phyloP scores from a whole-genome alignment of 495 filamentous ascomycete species.

The Niebla homalea region DNA sequence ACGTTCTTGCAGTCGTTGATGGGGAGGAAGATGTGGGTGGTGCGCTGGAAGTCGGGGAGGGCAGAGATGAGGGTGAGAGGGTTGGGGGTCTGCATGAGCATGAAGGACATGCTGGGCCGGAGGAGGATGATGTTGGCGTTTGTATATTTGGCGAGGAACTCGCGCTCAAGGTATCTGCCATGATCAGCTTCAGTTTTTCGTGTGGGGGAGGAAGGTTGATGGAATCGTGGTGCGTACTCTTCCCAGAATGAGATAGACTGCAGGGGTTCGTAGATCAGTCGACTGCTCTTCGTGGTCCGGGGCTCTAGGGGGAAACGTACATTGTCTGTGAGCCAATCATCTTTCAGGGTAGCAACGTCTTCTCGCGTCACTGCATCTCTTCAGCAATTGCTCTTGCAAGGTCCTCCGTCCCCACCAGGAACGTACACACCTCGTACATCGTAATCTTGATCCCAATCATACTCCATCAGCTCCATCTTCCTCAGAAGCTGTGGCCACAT shows the following conservation, averaged over 20 bases:
- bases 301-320: slow-evolving; percentile 29
- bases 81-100: slow-evolving; percentile 74
- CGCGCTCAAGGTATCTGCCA: slow-evolving; percentile 73
- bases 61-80: slow-evolving; percentile 57
- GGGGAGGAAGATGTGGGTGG: slow-evolving; percentile 93
- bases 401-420: not conserved
- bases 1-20: slow-evolving; percentile 80
- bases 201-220: not conserved
- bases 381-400: not conserved
- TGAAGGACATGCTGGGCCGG: slow-evolving; percentile 84
- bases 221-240: slow-evolving; percentile 49
- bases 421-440: slow-evolving; percentile 53
- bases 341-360: slow-evolving; percentile 74
- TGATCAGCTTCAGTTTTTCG: too few relatives aligned
- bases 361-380: slow-evolving; percentile 54
- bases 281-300: not conserved
- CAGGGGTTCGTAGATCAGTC: not conserved
- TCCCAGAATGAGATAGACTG: slow-evolving; percentile 94
- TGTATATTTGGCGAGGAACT: slow-evolving; percentile 61
- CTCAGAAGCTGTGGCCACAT: not conserved
- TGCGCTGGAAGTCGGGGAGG: slow-evolving; percentile 63
- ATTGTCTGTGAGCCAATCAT: slow-evolving; percentile 98
- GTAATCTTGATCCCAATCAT: slow-evolving; percentile 36
- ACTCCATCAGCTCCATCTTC: not conserved
- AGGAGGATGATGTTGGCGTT: slow-evolving; percentile 80